Evolutionary conservation across 495 filamentous ascomycete genomes (phyloP), one percentile per base, ranked within the genome.

Genomic region (Talaromyces proteolyticus): DNA sequence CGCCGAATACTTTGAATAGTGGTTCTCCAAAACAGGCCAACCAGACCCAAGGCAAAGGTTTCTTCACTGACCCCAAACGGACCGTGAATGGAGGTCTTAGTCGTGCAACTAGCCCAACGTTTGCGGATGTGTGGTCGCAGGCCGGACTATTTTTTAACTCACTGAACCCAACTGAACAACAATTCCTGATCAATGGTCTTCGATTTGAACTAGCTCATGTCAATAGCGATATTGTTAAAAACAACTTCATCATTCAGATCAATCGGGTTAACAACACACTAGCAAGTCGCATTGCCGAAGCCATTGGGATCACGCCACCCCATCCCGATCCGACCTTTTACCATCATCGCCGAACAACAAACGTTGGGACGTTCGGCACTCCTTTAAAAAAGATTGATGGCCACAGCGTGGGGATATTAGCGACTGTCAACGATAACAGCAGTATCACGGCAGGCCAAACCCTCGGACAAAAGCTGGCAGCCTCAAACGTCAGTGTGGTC

Each of bases 71-170:
- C 0, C 85, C 86, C 1, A 63, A 59, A 16, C 84, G 84, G 6
- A 61, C 57, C 17, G 65, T 71, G 34, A 65, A 57, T n/a, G 84
- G 82, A 20, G 54, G 61, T 18, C 76, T 87, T 18, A 66, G 78
- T 4, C 82, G 87, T 39, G 72, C 67, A 20, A 65, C 79, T 11
- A 82, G 82, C 38, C 64, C 81, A 0, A 85, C 81, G 11, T 90
- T 91, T 64, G 62, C 77, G 34, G 87, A 91, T 64, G 80, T 81
- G 65, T 92, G 86, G 85, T 80, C 80, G 3, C 87, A 91, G 58
- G 78, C 85, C 0, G 79, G 87, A 2, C 73, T 90, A 6, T 86
- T 90, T 68, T 89, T 76, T 75, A 88, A 89, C 77, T 89, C 85
- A 0, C 77, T 91, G 40, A 61, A 76, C 5, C 71, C 78, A 6